Evolutionary conservation across 2,329 filamentous ascomycete species (phyloP), one percentile per base, ranked within the genome.

Genomic region (Monilinia fructigena): DNA sequence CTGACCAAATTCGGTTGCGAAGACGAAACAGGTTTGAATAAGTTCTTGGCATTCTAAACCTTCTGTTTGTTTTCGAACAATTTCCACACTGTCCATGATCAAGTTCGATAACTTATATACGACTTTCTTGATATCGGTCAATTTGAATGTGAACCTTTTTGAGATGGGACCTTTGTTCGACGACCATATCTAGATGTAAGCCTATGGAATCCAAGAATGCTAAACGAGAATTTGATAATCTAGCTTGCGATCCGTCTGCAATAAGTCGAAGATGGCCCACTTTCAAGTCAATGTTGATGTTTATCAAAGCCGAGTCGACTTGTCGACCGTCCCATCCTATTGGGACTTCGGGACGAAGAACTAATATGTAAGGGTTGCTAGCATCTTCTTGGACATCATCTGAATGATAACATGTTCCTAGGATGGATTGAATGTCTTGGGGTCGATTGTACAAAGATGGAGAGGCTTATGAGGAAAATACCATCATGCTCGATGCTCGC

Each of bases 21-120:
- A 99, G 52, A 96, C 91, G 77, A 98, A 99, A 79, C 94, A 99
- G 6, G 93, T 96, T 78, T 99, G 95, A 70, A 99, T 95, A 40
- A 99, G 86, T 75, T 99, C 95, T 74, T 97, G 93, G 76, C 94
- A 97, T 71, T 95, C 90, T 70, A 94, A 85, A 11, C 89, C 91
- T 66, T 85, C 84, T 1, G 93, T 93, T 78, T 99, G 94, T 72
- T 88, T 88, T 70, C 93, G 86, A 70, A 99, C 95, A 69, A 92
- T 92, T 76, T 96, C 92, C 55, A 99, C 95, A 76, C 93, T 97
- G 78, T 98, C 94, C 92, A 99, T 97, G 78, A 99, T 98, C 8
- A 93, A 92, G 79, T 97, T 98, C 62, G 93, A 97, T 54, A 99
- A 83, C 78, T 96, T 97, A 82, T 96, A 98, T 3, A 94, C 92